Evolutionary conservation across 1,139 yeast genomes (phyloP), one percentile per base, ranked within the genome.

Genomic region (Entelexis paramagnoliae): DNA sequence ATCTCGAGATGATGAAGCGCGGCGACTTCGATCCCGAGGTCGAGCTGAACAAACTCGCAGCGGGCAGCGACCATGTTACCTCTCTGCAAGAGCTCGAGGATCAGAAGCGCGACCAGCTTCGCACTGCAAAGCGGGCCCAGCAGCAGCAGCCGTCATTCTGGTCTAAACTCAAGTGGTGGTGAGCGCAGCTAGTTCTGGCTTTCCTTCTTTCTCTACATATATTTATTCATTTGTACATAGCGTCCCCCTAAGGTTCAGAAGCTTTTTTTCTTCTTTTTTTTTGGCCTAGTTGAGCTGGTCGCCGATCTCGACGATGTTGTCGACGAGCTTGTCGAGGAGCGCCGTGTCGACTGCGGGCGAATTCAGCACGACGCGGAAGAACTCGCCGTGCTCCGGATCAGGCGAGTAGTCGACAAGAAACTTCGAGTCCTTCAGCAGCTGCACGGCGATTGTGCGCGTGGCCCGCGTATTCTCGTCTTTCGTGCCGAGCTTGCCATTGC

Each of bases 401-500:
- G 95, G 95, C n/a, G 94, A 82, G 64, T 78, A 86, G 64, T 86
- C 95, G 35, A 86, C 78, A 61, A 86, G 70, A 63, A 81, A 86
- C 60, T 77, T 75, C 9, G 88, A 88, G 38, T 72, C 66, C 41
- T 70, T 66, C 60, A 83, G 88, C 54, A 86, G 71, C 55, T 72
- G 73, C n/a, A 76, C 64, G 2, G 85, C 84, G 51, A 86, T 80
- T 58, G 61, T 68, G 48, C 91, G 70, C 1, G 95, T 85, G n/a
- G 72, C 68, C 17, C 64, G 66, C 1, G 91, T 80, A 64, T 76
- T 79, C 49, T 69, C 70, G 3, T 64, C 68, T 1, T 61, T 55
- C 39, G 65, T 59, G n/a, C 53, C 58, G 39, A 66, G 63, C 2
- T 62, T 56, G 0, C 69, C 68, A 16, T 56, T 55, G 0, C 84